These are phyloP conservation scores for Jatropha podagrica DNA, from an alignment of 441 rosid genomes.

Conservation along the genomic window DNA sequence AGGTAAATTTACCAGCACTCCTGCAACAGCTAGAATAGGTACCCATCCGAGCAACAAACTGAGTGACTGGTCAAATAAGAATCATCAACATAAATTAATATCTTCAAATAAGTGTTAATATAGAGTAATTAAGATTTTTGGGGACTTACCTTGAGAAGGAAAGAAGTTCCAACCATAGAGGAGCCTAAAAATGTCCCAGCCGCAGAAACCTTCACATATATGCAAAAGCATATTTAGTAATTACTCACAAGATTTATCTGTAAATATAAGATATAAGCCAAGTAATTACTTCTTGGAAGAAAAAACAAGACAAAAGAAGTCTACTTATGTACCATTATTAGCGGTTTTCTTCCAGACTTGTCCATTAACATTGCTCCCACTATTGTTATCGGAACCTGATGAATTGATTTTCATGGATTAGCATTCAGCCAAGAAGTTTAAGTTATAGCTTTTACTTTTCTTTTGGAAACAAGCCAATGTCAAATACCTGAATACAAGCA, in stretches of 20 bases:
- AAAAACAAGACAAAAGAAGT: too few relatives aligned
- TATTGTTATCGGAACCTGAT: constrained; percentile 77
- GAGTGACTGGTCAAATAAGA: constrained; percentile 44
- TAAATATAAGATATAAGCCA: background rate
- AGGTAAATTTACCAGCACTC: constrained; percentile 58
- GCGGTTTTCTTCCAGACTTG: constrained; percentile 82
- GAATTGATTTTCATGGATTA: constrained; percentile 14
- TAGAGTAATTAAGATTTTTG: background rate
- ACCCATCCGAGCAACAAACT: constrained; percentile 55
- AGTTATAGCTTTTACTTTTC: background rate
- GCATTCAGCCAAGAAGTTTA: background rate
- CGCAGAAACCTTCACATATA: constrained; percentile 59
- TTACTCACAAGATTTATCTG: background rate
- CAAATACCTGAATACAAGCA: constrained; percentile 71
- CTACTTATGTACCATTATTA: constrained; percentile 62
- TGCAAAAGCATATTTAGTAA: constrained; percentile 4
- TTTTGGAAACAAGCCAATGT: too few relatives aligned
- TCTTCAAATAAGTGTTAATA: constrained; percentile 1
- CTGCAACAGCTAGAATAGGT: constrained; percentile 63
- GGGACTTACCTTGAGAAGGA: constrained; percentile 61
- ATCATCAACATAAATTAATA: constrained; percentile 14
- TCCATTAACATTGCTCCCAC: constrained; percentile 78
- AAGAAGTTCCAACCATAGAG: constrained; percentile 60
- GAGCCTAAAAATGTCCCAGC: constrained; percentile 34
- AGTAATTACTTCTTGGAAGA: background rate